phyloP scores from a whole-genome alignment of 2,329 filamentous ascomycete species.

The Verticillium tricorpus region DNA sequence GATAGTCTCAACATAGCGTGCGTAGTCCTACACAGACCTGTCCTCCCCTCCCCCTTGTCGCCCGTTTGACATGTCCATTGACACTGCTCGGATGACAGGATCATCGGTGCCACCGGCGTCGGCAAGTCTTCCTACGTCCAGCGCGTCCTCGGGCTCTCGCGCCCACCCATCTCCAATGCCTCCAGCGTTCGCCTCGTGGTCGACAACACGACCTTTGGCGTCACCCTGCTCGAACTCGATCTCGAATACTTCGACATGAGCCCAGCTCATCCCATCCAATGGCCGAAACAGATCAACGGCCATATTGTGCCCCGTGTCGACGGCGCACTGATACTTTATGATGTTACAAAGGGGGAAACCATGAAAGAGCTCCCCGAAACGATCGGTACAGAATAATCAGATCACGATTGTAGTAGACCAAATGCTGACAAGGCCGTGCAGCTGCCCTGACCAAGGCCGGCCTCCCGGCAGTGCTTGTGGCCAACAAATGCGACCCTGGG shows the following conservation, averaged over 20 bases:
- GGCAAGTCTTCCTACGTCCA: constrained; percentile 68
- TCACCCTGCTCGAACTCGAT: constrained; percentile 62
- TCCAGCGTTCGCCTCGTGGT: constrained; percentile 54
- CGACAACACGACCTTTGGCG: constrained; percentile 52
- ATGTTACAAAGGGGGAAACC: constrained; percentile 75
- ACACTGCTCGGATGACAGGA: constrained; percentile 13
- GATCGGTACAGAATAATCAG: constrained; percentile 52
- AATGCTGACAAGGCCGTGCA: constrained; percentile 30
- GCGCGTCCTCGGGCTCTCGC: constrained; percentile 51
- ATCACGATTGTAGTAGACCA: background rate
- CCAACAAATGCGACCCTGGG: constrained; percentile 84
- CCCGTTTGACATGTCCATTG: background rate
- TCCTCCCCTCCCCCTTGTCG: background rate
- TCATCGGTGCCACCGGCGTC: constrained; percentile 62
- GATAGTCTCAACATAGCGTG: constrained; percentile 57
- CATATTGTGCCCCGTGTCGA: constrained; percentile 71
- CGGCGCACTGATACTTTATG: constrained; percentile 80
- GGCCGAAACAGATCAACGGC: constrained; percentile 66
- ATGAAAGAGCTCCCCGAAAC: constrained; percentile 70
- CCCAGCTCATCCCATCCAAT: constrained; percentile 54
- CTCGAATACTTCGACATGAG: constrained; percentile 60
- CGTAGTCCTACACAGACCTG: background rate
- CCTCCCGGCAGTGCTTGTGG: constrained; percentile 75
- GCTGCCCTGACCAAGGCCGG: constrained; percentile 68
- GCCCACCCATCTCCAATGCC: constrained; percentile 47